These are phyloP conservation scores for Thielaviopsis euricoi DNA, from an alignment of 2,329 filamentous ascomycete genomes.

Conservation along the genomic window DNA sequence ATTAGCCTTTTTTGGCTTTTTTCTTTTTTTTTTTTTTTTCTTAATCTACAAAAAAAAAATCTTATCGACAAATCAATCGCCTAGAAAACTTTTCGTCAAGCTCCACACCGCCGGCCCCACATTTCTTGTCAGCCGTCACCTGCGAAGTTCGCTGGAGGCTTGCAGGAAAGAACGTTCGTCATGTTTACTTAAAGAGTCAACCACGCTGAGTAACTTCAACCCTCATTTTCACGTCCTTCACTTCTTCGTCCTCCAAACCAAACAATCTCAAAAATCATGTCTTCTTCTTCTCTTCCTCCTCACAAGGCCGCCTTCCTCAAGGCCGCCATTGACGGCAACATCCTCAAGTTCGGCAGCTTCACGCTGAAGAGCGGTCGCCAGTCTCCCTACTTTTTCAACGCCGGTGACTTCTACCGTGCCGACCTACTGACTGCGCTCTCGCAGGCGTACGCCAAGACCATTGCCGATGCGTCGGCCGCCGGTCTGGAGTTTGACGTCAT, in stretches of 20 bases:
- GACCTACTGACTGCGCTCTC: conserved; percentile 62
- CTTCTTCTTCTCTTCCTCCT: conserved; percentile 28
- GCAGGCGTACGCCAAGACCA: conserved; percentile 60
- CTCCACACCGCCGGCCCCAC: neutral
- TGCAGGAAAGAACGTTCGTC: too few relatives aligned
- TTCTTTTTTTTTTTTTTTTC: too few relatives aligned
- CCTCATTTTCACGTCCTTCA: neutral
- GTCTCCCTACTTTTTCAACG: conserved; percentile 97
- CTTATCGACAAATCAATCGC: neutral
- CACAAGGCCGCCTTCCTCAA: conserved; percentile 62
- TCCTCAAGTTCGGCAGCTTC: conserved; percentile 69
- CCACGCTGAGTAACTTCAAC: neutral
- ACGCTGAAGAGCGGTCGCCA: conserved; percentile 82
- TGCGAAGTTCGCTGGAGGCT: too few relatives aligned
- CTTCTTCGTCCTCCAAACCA: conserved; percentile 5
- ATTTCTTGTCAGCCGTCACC: neutral
- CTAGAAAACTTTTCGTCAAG: neutral
- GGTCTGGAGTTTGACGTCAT: conserved; percentile 59
- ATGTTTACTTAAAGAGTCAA: too few relatives aligned
- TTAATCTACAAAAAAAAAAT: neutral
- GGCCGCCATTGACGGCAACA: conserved; percentile 48
- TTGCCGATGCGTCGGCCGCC: conserved; percentile 30
- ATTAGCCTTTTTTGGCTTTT: too few relatives aligned
- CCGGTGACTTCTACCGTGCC: conserved; percentile 73
- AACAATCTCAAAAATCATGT: conserved; percentile 26